phyloP scores from a whole-genome alignment of 257 asterid species.

The Handroanthus guayacan region DNA sequence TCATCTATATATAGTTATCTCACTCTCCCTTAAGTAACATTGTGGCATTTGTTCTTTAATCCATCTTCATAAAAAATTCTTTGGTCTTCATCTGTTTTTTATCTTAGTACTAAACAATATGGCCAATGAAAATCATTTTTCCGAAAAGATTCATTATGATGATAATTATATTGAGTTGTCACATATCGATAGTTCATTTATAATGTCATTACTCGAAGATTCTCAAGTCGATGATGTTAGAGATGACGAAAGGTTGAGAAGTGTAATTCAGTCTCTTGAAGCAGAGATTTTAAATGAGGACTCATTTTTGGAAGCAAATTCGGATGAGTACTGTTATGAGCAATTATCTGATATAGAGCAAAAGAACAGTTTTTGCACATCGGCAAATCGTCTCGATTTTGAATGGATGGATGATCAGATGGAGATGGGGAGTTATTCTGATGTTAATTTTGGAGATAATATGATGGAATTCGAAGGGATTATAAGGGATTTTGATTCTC shows the following conservation, averaged over 20 bases:
- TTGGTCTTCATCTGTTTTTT: neutral
- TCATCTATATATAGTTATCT: neutral
- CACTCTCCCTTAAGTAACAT: neutral
- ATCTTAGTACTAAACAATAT: neutral
- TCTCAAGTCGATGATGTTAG: too few relatives aligned
- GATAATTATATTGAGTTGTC: neutral
- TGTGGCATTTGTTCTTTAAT: neutral
- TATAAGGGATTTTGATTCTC: too few relatives aligned
- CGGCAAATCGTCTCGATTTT: neutral
- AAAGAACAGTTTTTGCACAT: neutral
- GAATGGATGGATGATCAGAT: neutral
- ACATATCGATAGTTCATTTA: neutral
- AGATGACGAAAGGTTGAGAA: too few relatives aligned
- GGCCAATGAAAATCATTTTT: neutral
- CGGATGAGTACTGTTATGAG: too few relatives aligned
- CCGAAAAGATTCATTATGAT: too few relatives aligned
- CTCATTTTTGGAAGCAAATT: too few relatives aligned
- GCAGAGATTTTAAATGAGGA: too few relatives aligned
- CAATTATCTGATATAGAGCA: too few relatives aligned
- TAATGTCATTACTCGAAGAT: neutral
- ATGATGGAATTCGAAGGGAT: too few relatives aligned
- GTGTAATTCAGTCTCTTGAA: neutral
- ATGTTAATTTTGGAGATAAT: too few relatives aligned
- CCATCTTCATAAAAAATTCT: neutral
- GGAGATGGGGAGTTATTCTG: too few relatives aligned